Base-by-base conservation (phyloP, 768 basidiomycete species). In the Leccinum subtestaceum region DNA sequence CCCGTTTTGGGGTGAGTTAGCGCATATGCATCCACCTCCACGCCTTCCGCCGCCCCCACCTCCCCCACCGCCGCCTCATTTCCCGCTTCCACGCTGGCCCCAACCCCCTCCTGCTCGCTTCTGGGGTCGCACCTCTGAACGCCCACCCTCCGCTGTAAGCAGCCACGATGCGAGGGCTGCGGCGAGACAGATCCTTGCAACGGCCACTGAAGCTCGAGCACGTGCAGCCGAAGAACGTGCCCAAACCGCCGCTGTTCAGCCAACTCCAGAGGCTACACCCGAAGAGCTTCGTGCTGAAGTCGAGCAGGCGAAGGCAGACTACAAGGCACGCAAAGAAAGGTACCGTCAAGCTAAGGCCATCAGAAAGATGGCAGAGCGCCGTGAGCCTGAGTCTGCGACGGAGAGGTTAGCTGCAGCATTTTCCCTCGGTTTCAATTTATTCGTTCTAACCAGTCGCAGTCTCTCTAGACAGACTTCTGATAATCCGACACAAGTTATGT, bases 281-380 rank as follows among this genome's bases (percentile, higher is more conserved):
- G 67, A 67, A 56, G 65, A 71, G 17, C 65, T 76, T 43, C 66
- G 70, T 31, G 66, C 62, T 29, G 77, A 82, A 31, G 80, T 91
- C 3, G 84, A 90, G 65, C 81, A 75, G 19, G 88, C 89, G 1
- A 92, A 89, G 64, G 77, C 76, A 27, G 72, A 74, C 23, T 92
- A 92, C 70, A 88, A 83, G 72, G 78, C 77, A 1, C 82, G 85
- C 71, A 92, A 92, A 66, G 88, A 89, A 64, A 77, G 76, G 23
- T 89, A 90, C 64, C 81, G 88, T 29, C 74, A 74, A 63, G 83
- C 85, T 54, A 80, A 83, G 54, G 82, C 84, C 51, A 74, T 75
- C 25, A 80, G 77, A 57, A 78, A 70, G 63, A 77, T 73, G 62
- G 76, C 75, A 57, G 72, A 72, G 55, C 74, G 57, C 31, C 61